Percentiles rank a stretch among this genome's conserved stretches.
Evolutionary conservation across 306 rosid genomes (phyloP).

Genomic region (Citrullus colocynthis): DNA sequence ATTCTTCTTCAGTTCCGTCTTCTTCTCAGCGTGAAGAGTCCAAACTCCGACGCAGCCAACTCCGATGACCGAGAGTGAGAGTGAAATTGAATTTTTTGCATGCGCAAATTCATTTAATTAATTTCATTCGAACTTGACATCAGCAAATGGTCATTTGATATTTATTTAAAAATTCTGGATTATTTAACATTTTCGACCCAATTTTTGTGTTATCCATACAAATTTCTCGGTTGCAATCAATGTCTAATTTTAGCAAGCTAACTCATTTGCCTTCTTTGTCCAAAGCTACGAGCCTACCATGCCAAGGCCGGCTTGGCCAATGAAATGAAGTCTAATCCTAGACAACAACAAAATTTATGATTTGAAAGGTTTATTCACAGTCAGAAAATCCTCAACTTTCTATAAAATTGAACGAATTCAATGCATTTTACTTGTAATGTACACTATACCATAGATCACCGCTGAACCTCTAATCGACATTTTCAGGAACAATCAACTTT

Average conservation of each 20-base stretch:
- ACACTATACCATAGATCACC: background rate
- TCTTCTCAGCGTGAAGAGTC: too few relatives aligned
- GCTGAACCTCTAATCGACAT: background rate
- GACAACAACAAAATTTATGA: background rate
- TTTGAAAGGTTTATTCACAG: background rate
- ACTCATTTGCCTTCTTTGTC: background rate
- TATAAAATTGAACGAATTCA: background rate
- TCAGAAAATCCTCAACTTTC: background rate
- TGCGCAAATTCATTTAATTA: too few relatives aligned
- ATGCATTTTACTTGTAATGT: background rate
- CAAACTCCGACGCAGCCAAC: too few relatives aligned
- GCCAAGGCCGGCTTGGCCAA: background rate
- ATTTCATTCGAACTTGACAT: too few relatives aligned
- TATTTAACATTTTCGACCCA: too few relatives aligned
- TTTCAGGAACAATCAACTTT: background rate
- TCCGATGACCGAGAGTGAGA: too few relatives aligned
- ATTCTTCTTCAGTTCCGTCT: too few relatives aligned
- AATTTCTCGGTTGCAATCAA: background rate
- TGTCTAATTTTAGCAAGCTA: background rate
- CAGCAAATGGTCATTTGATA: too few relatives aligned
- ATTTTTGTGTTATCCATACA: too few relatives aligned
- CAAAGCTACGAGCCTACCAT: background rate
- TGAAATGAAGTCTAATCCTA: background rate
- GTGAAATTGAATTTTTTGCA: too few relatives aligned
- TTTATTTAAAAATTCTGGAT: too few relatives aligned